Evolutionary conservation across 2,329 filamentous ascomycete species (phyloP).

Genomic region (Calonectria honghensis): DNA sequence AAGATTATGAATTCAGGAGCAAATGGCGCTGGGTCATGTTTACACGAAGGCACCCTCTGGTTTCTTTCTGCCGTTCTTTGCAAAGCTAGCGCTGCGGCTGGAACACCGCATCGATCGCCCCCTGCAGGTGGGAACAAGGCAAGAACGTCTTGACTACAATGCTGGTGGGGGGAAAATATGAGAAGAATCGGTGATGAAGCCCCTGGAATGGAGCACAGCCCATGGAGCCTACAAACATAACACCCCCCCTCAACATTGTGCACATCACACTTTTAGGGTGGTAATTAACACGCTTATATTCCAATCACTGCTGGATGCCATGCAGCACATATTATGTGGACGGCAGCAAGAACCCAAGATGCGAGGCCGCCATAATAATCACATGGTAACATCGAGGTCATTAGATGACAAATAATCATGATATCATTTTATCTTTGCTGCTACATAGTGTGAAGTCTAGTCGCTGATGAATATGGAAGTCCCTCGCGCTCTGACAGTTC

Average conservation of each 20-base stretch:
- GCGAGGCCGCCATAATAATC: not conserved
- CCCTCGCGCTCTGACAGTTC: not conserved
- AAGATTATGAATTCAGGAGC: slow-evolving; percentile 30
- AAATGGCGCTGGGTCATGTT: not conserved
- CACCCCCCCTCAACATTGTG: not conserved
- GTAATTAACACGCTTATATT: not conserved
- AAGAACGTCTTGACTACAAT: not conserved
- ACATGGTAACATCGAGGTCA: not conserved
- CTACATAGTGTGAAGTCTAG: slow-evolving; percentile 45
- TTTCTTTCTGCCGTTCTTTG: not conserved
- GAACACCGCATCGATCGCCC: not conserved
- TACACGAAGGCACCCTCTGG: not conserved
- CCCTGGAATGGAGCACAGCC: not conserved
- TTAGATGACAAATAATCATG: not conserved
- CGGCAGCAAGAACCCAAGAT: not conserved
- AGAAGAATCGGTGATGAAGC: not conserved
- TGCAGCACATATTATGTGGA: not conserved
- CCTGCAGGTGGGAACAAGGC: not conserved
- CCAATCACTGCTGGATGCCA: too few relatives aligned
- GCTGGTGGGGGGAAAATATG: too few relatives aligned
- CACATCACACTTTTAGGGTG: too few relatives aligned
- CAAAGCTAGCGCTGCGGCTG: not conserved
- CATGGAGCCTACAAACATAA: not conserved
- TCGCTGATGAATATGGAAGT: not conserved
- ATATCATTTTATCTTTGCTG: not conserved